Evolutionary conservation across 345 rosid genomes (phyloP).

Genomic region (Ailanthus altissimus): DNA sequence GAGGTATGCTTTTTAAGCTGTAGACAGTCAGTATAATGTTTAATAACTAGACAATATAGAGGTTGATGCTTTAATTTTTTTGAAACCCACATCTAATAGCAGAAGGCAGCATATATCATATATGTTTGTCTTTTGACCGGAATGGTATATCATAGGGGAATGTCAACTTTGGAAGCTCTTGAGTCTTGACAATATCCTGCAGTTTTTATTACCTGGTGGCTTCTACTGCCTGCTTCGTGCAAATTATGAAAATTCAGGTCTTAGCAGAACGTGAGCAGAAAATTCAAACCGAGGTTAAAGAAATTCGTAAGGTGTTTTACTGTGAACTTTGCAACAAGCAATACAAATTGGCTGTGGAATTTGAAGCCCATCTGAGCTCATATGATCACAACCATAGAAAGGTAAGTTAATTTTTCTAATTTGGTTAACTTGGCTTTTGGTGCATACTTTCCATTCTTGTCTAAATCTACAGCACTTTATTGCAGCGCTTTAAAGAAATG

Average conservation of each 20-base stretch:
- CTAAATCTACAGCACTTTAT: not conserved
- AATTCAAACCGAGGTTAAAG: slow-evolving; percentile 95
- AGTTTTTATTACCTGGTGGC: slow-evolving; percentile 99
- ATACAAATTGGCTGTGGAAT: slow-evolving; percentile 93
- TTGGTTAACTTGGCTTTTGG: not conserved
- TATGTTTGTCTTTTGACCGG: slow-evolving; percentile 74
- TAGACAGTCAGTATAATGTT: slow-evolving; percentile 27
- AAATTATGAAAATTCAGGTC: slow-evolving; percentile 99
- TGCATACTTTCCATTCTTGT: not conserved
- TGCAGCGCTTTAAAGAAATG: slow-evolving; percentile 97
- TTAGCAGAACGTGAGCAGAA: slow-evolving; percentile 98
- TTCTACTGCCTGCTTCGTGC: slow-evolving; percentile 99
- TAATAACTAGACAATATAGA: slow-evolving; percentile 36
- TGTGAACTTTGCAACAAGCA: slow-evolving; percentile 98
- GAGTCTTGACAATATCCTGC: slow-evolving; percentile 84
- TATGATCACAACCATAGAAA: slow-evolving; percentile 99
- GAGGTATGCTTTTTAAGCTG: slow-evolving; percentile 68
- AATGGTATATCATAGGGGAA: slow-evolving; percentile 73
- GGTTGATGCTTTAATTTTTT: slow-evolving; percentile 65
- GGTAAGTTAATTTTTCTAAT: slow-evolving; percentile 41
- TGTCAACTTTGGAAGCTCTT: slow-evolving; percentile 78
- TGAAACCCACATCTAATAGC: slow-evolving; percentile 56
- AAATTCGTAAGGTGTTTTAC: slow-evolving; percentile 82
- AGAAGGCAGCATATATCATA: slow-evolving; percentile 81
- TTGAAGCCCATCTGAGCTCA: slow-evolving; percentile 93